Base-by-base conservation (phyloP, 2,329 filamentous ascomycete genomes). In the Colletotrichum tofieldiae region DNA sequence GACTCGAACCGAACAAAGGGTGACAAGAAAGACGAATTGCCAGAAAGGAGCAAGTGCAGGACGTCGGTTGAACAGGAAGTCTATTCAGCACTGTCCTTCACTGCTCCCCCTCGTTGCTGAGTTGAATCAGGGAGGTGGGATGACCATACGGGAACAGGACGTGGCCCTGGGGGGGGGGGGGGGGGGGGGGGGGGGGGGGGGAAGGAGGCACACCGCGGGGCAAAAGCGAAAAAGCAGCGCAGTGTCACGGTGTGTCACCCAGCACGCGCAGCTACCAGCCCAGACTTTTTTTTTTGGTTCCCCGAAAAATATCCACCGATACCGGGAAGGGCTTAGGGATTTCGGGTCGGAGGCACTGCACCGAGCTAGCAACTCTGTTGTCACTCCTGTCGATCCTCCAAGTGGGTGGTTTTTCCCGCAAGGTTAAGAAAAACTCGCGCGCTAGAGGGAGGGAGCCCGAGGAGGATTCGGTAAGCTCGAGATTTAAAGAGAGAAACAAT, bases 41-140 rank as follows among this genome's bases (percentile, higher is more conserved):
- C 29, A 72, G 49, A 73, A 74, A 68, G 70, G 69, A 72, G 73
- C 72, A 63, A 74, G 64, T 70, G 68, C 43, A 64, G 65, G 63
- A 74, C 64, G 45, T 63, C 60, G 54, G 66, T 68, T 72, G 71
- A 73, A 72, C 71, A 71, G 65, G n/a, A 59, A 51, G 65, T 60
- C 69, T 69, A 73, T 73, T 70, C 72, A 74, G 69, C 72, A 70
- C 74, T 73, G 73, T 68, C 74, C 71, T 37, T 70, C 67, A 71
- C 62, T 73, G 71, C 71, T 59, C 71, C 71, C 67, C 61, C 62
- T 71, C 67, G 70, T 39, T 65, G 32, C 35, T 72, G 54, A 64
- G 70, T 72, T 65, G 65, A 72, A 72, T 70, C 54, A 65, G 65
- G 65, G 65, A 70, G 70, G 59, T 70, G 70, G 65, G 70, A 72